Base-by-base conservation (phyloP, 495 filamentous ascomycete genomes). In the Cercophora samala region DNA sequence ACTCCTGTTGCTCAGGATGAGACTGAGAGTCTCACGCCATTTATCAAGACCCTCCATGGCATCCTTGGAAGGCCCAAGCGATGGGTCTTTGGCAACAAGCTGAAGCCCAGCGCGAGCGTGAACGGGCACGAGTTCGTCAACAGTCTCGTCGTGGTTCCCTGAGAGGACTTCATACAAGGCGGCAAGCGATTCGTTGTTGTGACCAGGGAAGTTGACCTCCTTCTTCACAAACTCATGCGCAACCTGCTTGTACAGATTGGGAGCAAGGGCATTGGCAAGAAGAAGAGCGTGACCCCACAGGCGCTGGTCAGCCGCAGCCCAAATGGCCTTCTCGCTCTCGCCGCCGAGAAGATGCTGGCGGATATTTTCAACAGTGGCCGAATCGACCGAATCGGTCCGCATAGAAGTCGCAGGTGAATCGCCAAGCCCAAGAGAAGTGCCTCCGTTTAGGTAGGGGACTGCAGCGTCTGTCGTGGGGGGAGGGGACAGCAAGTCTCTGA, bases 241-340 rank as follows among this genome's bases (percentile, higher is more conserved):
- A 21, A 98, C 93, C 71, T 96, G 91, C 75, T 92, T 97, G 87
- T 93, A 97, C 4, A 89, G 74, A 13, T 84, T 81, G 5, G 80
- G 79, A 0, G 79, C 82, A 22, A 94, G 84, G 1, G 94, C 94
- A 42, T 91, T 93, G 19, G 96, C 88, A 55, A 99, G 87, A 51
- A 98, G 85, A 83, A 99, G 89, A 9, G 96, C 96, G 78, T 99
- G 96, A 13, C 91, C 94, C 96, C 96, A 99, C 4, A 98, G 80
- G 51, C 92, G 88, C 74, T 90, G 90, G 73, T 99, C 96, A n/a
- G 91, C 93, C 6, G 96, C 96, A 65, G 87, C 82, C 95, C 95
- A 98, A 13, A 96, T 89, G 2, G 96, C 96, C 71, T 93, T 92
- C 72, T 97, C 93, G 13, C 91, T 85, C 32, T 99, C 90, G 15